phyloP scores from a whole-genome alignment of 208 protist genomes.

The Trypanosoma grayi region DNA sequence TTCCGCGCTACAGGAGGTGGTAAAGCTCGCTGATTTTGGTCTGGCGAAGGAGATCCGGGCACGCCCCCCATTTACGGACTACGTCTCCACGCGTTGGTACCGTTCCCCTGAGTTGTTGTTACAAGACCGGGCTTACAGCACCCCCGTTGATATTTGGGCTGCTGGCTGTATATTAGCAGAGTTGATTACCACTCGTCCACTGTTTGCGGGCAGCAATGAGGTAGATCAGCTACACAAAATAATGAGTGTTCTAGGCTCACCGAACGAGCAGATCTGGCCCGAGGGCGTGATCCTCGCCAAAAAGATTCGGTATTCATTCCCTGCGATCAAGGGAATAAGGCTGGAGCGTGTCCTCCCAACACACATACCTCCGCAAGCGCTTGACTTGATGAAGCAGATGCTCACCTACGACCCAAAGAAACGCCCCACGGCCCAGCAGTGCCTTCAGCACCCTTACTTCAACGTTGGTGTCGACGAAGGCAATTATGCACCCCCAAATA shows the following conservation, averaged over 20 bases:
- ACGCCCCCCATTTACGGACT: slow-evolving; percentile 91
- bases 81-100: slow-evolving; percentile 99
- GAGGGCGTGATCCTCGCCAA: slow-evolving; percentile 66
- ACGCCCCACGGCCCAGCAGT: slow-evolving; percentile 92
- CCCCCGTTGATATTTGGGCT: slow-evolving; percentile 95
- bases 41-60: slow-evolving; percentile 61
- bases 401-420: slow-evolving; percentile 95
- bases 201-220: slow-evolving; percentile 93
- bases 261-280: slow-evolving; percentile 71
- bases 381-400: slow-evolving; percentile 92
- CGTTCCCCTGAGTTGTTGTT: slow-evolving; percentile 98
- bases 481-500: slow-evolving; percentile 36
- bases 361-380: slow-evolving; percentile 81
- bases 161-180: slow-evolving; percentile 98
- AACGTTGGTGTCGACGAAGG: slow-evolving; percentile 57
- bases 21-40: slow-evolving; percentile 96
- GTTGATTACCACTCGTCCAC: slow-evolving; percentile 95
- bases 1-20: slow-evolving; percentile 44
- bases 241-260: slow-evolving; percentile 75
- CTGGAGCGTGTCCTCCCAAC: slow-evolving; percentile 60
- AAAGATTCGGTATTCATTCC: slow-evolving; percentile 84
- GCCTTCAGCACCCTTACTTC: slow-evolving; percentile 93
- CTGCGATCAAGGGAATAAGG: slow-evolving; percentile 52
- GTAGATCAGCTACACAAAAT: slow-evolving; percentile 85
- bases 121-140: slow-evolving; percentile 93